Base-by-base conservation (phyloP, 1,284 basidiomycete species). In the Fomitopsis schrenkii region DNA sequence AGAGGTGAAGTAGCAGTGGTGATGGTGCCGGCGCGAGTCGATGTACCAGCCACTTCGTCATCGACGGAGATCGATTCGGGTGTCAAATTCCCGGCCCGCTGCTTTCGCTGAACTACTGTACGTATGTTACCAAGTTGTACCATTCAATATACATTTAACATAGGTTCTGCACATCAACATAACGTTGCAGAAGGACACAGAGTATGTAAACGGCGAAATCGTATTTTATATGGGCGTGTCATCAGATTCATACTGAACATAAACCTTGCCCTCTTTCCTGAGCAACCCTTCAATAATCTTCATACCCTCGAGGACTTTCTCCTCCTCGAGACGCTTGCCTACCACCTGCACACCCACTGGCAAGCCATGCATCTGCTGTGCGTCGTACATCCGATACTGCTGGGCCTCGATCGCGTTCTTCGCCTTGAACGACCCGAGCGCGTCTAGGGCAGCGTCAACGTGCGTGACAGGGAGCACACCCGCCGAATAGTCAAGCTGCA, bases 381-480 rank as follows among this genome's bases (percentile, higher is more conserved):
- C 76, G 65, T 90, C 79, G 68, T 90, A 91, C 65, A 83, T 77
- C 46, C 65, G 67, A 66, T 80, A 79, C 60, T 68, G 63, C 22
- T 64, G 64, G 35, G 66, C 66, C 59, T 73, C 70, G 41, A 73
- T 66, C 1, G 64, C 60, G 57, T 72, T 74, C 57, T 68, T 62
- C 6, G 69, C 62, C n/a, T 74, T 72, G 66, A 83, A 80, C 15
- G 77, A 70, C 0, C 63, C 59, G 0, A 85, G 74, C 0, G 73
- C 74, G 70, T 94, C 92, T n/a, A 77, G 71, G 2, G 72, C 68
- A 5, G 76, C 70, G 69, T 88, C 79, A 54, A 94, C 91, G 52
- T 80, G 79, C 0, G 88, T 88, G 41, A 93, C 84, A 8, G 92
- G 92, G 1, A 93, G 66, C 3, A 90, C 83, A 1, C 89, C 90